Conservation (phyloP, 176 grass and related monocot species). For the Oryza officinalis region DNA sequence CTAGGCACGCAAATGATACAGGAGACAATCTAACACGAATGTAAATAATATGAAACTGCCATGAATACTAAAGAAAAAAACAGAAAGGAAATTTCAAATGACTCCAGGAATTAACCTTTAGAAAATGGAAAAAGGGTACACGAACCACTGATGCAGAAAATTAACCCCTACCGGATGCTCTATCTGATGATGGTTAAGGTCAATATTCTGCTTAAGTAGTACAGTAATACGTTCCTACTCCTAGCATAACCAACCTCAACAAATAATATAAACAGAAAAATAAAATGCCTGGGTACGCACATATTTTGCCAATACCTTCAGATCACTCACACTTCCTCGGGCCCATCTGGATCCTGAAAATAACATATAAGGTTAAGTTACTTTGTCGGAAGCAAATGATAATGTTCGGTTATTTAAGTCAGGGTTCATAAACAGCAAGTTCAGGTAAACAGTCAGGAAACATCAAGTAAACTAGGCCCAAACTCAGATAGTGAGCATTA, state of each 20-base stretch:
- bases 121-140: neutral
- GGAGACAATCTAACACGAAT: neutral
- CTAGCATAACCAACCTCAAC: neutral
- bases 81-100: neutral
- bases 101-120: neutral
- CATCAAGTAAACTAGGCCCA: neutral
- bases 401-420: slow-evolving; percentile 3
- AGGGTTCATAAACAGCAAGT: neutral
- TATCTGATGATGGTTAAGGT: neutral
- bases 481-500: slow-evolving; percentile 14
- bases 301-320: neutral
- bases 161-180: neutral
- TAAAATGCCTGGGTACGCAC: neutral
- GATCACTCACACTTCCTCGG: slow-evolving; percentile 30
- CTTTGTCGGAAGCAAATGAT: slow-evolving; percentile 6
- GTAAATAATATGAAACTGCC: neutral
- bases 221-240: neutral
- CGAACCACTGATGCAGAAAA: neutral
- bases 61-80: neutral
- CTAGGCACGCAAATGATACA: neutral
- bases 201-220: neutral
- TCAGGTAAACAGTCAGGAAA: slow-evolving; percentile 10
- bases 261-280: neutral
- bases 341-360: slow-evolving; percentile 37
- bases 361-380: slow-evolving; percentile 26